Evolutionary conservation across 2,329 filamentous ascomycete genomes (phyloP), one percentile per base, ranked within the genome.

Genomic region (Phialophora macrospora): DNA sequence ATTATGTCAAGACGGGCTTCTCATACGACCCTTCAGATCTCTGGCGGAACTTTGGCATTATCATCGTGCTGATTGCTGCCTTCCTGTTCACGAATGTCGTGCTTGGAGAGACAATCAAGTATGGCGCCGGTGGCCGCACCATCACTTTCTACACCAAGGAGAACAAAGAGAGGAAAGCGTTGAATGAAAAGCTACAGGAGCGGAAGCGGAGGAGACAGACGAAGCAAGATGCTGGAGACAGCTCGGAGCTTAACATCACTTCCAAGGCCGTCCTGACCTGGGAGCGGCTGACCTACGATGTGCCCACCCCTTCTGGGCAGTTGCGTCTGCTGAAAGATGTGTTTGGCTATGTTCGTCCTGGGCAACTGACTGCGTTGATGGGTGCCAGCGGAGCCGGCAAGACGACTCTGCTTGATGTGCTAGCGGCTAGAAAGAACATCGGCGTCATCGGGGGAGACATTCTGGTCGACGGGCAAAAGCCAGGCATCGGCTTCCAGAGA

Each of bases 331-430:
- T 84, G 32, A 79, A 80, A 59, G 77, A 81, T 24, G 74, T 84
- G 7, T 80, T 77, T 69, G 82, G 82, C 0, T 84, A 79, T 62
- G 81, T 84, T 24, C 78, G 80, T 63, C 81, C 82, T 0, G 82
- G 82, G 7, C 77, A 80, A 55, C 68, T 84, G 26, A 83, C 81
- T 5, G 82, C 82, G 6, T 71, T 84, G 48, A 84, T 83, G 81
- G 82, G 81, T 3, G 81, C 81, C 14, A 85, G 82, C 2, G 85
- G 85, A n/a, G 92, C 92, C 4, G 92, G 92, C 56, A 96, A 96
- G 79, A 95, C 92, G 0, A 96, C 92, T 0, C 80, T 96, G 0
- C 81, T 96, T 2, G 91, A 96, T 72, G 90, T 94, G 0, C 80
- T 96, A 11, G 87, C 88, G 1, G 79, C 83, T 4, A 79, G 88